Evolutionary conservation across 192 early-diverging fungal genomes (phyloP).

Genomic region (Allomyces macrogynus): DNA sequence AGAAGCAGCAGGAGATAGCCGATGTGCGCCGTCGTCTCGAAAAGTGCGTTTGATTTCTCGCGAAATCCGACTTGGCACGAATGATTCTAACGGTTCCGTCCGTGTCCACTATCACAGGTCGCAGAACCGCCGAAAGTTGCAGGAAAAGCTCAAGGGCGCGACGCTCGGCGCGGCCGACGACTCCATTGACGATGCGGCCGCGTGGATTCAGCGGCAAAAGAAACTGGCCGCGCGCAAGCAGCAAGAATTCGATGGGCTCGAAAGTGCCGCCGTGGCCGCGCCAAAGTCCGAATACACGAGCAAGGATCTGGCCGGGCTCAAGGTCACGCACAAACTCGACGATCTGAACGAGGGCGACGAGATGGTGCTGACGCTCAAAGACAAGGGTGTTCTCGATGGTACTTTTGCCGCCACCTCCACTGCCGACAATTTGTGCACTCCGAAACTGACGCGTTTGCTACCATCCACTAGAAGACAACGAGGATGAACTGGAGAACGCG

Average conservation of each 20-base stretch:
- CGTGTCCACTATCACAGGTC: constrained; percentile 9
- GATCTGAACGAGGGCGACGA: constrained; percentile 51
- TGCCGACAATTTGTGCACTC: neutral
- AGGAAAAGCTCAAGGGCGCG: constrained; percentile 25
- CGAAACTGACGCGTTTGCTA: constrained; percentile 1
- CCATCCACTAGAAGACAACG: constrained; percentile 22
- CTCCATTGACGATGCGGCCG: constrained; percentile 9
- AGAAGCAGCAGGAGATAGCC: constrained; percentile 23
- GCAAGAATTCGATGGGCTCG: constrained; percentile 1
- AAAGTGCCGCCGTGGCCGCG: constrained; percentile 1
- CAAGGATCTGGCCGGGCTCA: constrained; percentile 46
- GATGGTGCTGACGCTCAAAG: constrained; percentile 69
- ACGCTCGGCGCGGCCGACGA: constrained; percentile 11
- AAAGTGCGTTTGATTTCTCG: constrained; percentile 12
- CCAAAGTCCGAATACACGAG: neutral
- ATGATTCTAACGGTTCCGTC: constrained; percentile 4
- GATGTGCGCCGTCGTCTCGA: constrained; percentile 29
- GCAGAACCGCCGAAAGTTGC: constrained; percentile 22
- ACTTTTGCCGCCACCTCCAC: constrained; percentile 9
- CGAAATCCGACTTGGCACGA: neutral
- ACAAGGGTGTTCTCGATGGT: constrained; percentile 46
- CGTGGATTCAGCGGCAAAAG: constrained; percentile 1
- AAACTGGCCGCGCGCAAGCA: neutral
- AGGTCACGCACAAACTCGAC: constrained; percentile 47
- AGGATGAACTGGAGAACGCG: constrained; percentile 52